Conservation (phyloP, 2,329 filamentous ascomycete species). For the Chaetomiaceae sp. region DNA sequence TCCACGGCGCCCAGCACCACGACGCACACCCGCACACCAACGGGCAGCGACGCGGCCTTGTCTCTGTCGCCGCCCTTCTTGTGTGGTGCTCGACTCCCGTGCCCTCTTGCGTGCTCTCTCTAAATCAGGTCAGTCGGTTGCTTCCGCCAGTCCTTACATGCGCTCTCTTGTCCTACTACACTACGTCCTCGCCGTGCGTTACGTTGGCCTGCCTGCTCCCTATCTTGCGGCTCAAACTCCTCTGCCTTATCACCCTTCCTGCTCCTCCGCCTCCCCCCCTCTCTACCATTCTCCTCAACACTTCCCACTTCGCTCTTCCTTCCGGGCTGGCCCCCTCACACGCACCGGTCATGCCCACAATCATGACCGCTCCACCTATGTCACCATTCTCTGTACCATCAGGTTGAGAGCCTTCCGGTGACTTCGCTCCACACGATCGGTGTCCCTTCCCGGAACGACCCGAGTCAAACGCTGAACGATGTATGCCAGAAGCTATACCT, state of each 20-base stretch:
- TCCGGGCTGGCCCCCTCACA: constrained; percentile 23
- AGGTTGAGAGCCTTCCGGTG: constrained; percentile 23
- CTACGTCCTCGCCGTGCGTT: constrained; percentile 13
- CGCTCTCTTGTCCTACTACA: constrained; percentile 2
- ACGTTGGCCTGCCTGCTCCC: constrained; percentile 16
- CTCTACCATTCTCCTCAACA: background rate
- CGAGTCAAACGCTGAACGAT: constrained; percentile 34
- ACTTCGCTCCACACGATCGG: constrained; percentile 14
- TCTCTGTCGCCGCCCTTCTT: constrained; percentile 14
- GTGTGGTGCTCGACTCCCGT: constrained; percentile 4
- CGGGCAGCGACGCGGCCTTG: constrained; percentile 1
- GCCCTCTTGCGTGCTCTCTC: constrained; percentile 9
- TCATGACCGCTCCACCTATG: constrained; percentile 33
- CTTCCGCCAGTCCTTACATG: constrained; percentile 14
- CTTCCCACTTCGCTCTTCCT: constrained; percentile 13
- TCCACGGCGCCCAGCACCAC: constrained; percentile 13
- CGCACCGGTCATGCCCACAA: constrained; percentile 25
- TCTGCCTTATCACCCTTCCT: constrained; percentile 12
- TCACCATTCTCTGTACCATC: constrained; percentile 24
- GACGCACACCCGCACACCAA: constrained; percentile 10
- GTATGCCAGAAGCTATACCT: constrained; percentile 42
- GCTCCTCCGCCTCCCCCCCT: constrained; percentile 1
- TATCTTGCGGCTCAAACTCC: constrained; percentile 20
- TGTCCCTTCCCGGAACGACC: constrained; percentile 10
- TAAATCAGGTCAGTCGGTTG: constrained; percentile 19